Base-by-base conservation (phyloP, 495 filamentous ascomycete genomes). In the Chaetomium cochliodes region DNA sequence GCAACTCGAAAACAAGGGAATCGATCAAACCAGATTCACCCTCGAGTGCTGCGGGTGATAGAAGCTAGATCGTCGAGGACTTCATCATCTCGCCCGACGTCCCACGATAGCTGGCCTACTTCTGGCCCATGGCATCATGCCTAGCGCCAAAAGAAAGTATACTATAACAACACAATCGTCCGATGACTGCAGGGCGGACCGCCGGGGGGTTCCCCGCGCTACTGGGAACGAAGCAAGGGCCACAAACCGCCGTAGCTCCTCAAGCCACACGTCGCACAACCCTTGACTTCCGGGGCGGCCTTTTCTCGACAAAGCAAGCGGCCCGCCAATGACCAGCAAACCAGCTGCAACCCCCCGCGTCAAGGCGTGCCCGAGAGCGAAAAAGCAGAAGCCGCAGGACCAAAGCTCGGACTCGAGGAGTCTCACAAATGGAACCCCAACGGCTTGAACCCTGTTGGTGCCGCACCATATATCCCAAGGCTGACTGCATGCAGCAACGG, bases 101-200 rank as follows among this genome's bases (percentile, higher is more conserved):
- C n/a, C n/a, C n/a, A 15, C 12, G 51, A 54, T 18, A 26, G 8
- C 28, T 54, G 11, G 13, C 16, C 28, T 33, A 4, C n/a, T 58
- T 20, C 47, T 33, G 2, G 25, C 47, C 22, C 13, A 51, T 23
- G 4, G 7, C 23, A 0, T 47, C 2, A 3, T n/a, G n/a, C 54
- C 55, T 65, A 67, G 65, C 60, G 65, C 61, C 39, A 39, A 70
- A 64, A 66, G 63, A 54, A 68, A 58, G 49, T 50, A 30, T 30
- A 30, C 28, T 30, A 30, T 30, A 30, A 2, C 42, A 25, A 50
- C 53, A 60, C 46, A 3, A 64, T 68, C 52, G 63, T 69, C 62
- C 62, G 66, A 71, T 69, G 46, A 9, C n/a, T 54, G 62, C 63
- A 55, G 22, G 46, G 18, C 20, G 46, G 20, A 58, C 62, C 8